Conservation (phyloP, 805 yeast species). For the Myxozyma nipponensis region DNA sequence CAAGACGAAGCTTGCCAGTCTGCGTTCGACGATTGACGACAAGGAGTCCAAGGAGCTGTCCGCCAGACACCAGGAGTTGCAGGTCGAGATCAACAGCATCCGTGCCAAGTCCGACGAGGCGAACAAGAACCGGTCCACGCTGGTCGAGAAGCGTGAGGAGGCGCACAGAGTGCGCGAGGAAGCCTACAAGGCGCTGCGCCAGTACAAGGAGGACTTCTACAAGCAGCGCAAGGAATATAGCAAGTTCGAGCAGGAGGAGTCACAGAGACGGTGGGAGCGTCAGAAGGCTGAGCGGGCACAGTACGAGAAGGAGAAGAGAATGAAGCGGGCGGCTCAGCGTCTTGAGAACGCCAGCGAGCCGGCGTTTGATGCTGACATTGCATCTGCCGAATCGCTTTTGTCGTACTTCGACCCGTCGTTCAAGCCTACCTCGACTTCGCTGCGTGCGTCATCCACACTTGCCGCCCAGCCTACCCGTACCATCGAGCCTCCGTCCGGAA, state of each 20-base stretch:
- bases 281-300: constrained; percentile 59
- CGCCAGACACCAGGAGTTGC: constrained; percentile 62
- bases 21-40: constrained; percentile 62
- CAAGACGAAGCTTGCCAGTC: constrained; percentile 66
- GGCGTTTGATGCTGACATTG: constrained; percentile 78
- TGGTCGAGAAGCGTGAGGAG: constrained; percentile 63
- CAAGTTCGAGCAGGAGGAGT: constrained; percentile 64
- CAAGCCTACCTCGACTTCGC: constrained; percentile 44
- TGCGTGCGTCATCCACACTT: constrained; percentile 3
- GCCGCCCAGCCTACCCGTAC: constrained; percentile 29
- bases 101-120: constrained; percentile 55
- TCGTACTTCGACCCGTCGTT: constrained; percentile 72
- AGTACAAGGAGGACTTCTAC: constrained; percentile 66
- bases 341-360: constrained; percentile 69
- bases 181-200: constrained; percentile 56
- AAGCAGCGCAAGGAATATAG: constrained; percentile 65
- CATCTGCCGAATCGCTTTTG: constrained; percentile 68
- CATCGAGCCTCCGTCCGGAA: constrained; percentile 39
- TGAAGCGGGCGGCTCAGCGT: constrained; percentile 64
- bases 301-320: constrained; percentile 41
- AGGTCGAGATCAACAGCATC: constrained; percentile 66
- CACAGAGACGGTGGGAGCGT: constrained; percentile 52
- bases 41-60: constrained; percentile 61
- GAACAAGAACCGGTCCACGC: constrained; percentile 60
- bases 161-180: constrained; percentile 65